A percentile compares a stretch with the other conserved stretches of the same genome.
Conservation (phyloP, 192 early-diverging fungal species). For the Backusella circina region DNA sequence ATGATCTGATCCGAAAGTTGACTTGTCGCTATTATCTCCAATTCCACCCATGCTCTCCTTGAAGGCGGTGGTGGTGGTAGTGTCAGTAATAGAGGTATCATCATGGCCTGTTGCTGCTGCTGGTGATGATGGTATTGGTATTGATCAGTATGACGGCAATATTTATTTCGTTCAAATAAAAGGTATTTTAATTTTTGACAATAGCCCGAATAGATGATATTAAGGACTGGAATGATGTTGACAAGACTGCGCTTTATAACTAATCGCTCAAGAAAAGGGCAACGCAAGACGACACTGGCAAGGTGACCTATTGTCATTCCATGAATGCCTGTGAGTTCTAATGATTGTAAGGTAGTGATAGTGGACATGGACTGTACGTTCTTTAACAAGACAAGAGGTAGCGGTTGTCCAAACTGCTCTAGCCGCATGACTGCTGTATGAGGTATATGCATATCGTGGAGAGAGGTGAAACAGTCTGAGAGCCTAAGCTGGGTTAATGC, state of each 20-base stretch:
- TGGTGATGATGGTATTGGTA: neutral
- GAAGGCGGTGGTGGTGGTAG: neutral
- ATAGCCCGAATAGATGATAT: neutral
- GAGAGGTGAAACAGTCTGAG: constrained; percentile 20
- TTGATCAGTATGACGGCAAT: neutral
- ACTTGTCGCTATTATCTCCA: neutral
- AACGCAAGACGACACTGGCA: neutral
- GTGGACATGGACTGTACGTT: neutral
- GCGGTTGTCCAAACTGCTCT: neutral
- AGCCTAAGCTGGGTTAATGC: neutral
- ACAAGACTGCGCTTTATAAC: neutral
- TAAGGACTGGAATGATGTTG: constrained; percentile 13
- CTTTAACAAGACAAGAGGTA: neutral
- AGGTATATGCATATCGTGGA: neutral
- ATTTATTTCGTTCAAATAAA: constrained; percentile 12
- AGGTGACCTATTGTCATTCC: constrained; percentile 5
- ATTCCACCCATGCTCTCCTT: neutral
- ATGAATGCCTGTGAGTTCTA: constrained; percentile 14
- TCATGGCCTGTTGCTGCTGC: neutral
- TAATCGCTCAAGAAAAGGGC: neutral
- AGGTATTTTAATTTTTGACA: constrained; percentile 10
- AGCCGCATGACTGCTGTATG: neutral
- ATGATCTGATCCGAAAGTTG: neutral
- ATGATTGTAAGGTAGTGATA: neutral
- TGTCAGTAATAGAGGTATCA: neutral